These are phyloP conservation scores for Thuidium tamariscinum DNA, from an alignment of 225 moss, liverwort and hornwort species.

Conservation along the genomic window DNA sequence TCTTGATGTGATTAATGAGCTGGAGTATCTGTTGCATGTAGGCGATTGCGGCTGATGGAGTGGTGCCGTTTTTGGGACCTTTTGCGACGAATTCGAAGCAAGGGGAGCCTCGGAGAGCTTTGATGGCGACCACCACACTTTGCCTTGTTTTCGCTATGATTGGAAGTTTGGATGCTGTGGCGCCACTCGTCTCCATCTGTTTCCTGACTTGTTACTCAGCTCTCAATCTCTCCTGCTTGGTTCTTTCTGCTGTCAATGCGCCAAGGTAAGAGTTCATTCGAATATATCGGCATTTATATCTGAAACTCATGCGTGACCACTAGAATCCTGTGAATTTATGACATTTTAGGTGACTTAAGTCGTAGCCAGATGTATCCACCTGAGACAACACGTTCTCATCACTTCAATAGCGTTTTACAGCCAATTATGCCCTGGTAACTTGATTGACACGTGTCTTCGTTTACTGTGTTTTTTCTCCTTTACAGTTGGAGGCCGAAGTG, in stretches of 20 bases:
- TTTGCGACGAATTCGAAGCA: constrained; percentile 45
- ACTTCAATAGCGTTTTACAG: background rate
- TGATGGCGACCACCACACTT: constrained; percentile 54
- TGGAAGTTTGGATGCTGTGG: constrained; percentile 91
- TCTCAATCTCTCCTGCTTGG: constrained; percentile 81
- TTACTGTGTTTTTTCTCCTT: background rate
- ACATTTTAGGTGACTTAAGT: background rate
- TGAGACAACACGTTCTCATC: background rate
- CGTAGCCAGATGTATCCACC: background rate
- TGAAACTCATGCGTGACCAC: background rate
- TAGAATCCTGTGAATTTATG: background rate
- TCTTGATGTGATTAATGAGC: background rate
- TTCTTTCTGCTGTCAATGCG: constrained; percentile 68
- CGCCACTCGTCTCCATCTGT: constrained; percentile 96
- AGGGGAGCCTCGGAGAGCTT: constrained; percentile 77
- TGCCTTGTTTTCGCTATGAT: constrained; percentile 77
- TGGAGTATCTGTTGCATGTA: constrained; percentile 18
- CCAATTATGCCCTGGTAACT: background rate
- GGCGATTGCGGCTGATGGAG: constrained; percentile 95
- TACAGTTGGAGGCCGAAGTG: constrained; percentile 96
- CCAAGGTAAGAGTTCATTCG: constrained; percentile 50
- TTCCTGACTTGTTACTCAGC: constrained; percentile 96
- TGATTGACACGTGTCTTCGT: background rate
- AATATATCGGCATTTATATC: background rate
- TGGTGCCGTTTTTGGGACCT: constrained; percentile 64